phyloP scores from a whole-genome alignment of 163 green algal genomes.

The Chloromonas sp. region DNA sequence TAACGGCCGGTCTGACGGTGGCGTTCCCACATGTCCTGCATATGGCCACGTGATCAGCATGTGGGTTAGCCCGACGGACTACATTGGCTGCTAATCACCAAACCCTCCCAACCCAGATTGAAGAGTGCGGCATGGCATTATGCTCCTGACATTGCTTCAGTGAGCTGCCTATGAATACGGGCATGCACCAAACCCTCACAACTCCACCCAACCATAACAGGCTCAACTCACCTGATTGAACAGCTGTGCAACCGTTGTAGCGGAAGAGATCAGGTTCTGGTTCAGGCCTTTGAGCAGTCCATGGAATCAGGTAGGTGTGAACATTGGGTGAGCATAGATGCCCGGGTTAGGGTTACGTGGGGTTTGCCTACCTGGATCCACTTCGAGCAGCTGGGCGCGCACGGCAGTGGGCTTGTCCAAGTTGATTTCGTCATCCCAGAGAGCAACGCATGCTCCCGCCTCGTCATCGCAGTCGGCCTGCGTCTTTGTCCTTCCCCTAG shows the following conservation, averaged over 20 bases:
- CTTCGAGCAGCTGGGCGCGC: neutral
- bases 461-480: neutral
- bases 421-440: neutral
- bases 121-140: no score
- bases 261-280: slow-evolving; percentile 29
- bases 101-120: no score
- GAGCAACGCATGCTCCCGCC: neutral
- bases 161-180: no score
- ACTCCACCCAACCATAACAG: no score
- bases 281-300: slow-evolving; percentile 2
- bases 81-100: no score
- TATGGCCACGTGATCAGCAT: no score
- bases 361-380: neutral
- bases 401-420: neutral
- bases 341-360: no score
- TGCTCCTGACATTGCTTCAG: no score
- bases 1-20: slow-evolving; percentile 26
- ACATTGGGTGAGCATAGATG: no score
- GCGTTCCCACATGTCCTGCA: slow-evolving; percentile 29
- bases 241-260: slow-evolving; percentile 31
- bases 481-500: no score
- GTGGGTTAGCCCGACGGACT: no score
- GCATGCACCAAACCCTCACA: no score
- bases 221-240: slow-evolving; percentile 20
- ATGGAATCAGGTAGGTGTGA: neutral